Percentiles rank a stretch among this genome's conserved stretches.
These are phyloP conservation scores for Oryza coarctata DNA, from an alignment of 176 grass and related monocot species.

Conservation along the genomic window DNA sequence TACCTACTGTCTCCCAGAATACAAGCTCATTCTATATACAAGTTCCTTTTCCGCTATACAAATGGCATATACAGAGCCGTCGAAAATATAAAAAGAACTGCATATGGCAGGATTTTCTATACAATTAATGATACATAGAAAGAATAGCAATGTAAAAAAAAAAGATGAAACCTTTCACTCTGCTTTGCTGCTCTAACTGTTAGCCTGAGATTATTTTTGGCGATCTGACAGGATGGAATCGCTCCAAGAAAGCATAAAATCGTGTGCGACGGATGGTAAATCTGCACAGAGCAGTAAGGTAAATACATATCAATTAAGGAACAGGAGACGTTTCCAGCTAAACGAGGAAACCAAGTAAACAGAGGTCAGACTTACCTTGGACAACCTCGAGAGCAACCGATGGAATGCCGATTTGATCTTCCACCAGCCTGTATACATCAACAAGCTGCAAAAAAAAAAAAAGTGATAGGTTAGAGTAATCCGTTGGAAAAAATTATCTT, in stretches of 20 bases:
- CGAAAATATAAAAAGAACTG: neutral
- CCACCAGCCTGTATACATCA: slow-evolving; percentile 89
- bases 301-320: neutral
- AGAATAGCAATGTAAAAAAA: neutral
- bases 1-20: neutral
- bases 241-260: slow-evolving; percentile 93
- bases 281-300: slow-evolving; percentile 50
- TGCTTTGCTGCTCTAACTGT: slow-evolving; percentile 29
- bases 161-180: slow-evolving; percentile 5
- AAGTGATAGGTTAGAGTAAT: neutral
- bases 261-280: slow-evolving; percentile 67
- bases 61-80: neutral
- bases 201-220: slow-evolving; percentile 29
- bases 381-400: slow-evolving; percentile 84
- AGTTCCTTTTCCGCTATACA: slow-evolving; percentile 21
- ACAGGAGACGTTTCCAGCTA: neutral
- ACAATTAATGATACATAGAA: slow-evolving; percentile 9
- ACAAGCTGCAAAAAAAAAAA: slow-evolving; percentile 53
- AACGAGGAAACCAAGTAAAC: neutral
- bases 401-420: slow-evolving; percentile 91
- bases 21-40: slow-evolving; percentile 46
- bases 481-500: neutral
- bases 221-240: slow-evolving; percentile 87
- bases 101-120: slow-evolving; percentile 10
- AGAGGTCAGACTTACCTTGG: slow-evolving; percentile 56